phyloP scores from a whole-genome alignment of 495 filamentous ascomycete species.

The Evansstolkia leycettana region DNA sequence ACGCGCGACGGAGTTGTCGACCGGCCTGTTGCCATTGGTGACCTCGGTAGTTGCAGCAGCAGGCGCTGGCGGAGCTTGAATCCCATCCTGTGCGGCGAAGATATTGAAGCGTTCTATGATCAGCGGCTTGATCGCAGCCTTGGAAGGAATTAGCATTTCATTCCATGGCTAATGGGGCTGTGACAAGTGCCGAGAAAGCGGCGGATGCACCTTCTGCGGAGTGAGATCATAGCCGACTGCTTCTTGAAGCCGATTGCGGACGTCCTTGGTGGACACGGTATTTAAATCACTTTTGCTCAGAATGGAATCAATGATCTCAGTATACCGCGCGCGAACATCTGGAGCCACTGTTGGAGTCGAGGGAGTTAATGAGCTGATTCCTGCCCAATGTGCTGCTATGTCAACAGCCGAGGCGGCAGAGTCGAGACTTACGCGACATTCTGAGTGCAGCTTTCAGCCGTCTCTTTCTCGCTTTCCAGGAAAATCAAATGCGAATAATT shows the following conservation, averaged over 20 bases:
- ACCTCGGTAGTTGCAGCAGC: conserved; percentile 7
- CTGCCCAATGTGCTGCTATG: neutral
- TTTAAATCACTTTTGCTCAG: conserved; percentile 69
- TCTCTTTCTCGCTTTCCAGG: neutral
- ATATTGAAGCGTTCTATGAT: conserved; percentile 89
- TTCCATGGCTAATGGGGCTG: conserved; percentile 2
- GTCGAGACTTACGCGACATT: conserved; percentile 33
- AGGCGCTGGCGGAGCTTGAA: conserved; percentile 22
- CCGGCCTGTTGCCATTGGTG: conserved; percentile 32
- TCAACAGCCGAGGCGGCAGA: conserved; percentile 3
- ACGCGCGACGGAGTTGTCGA: conserved; percentile 19
- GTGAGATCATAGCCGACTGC: conserved; percentile 70
- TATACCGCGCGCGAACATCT: conserved; percentile 56
- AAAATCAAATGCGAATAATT: conserved; percentile 1
- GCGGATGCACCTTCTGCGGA: conserved; percentile 60
- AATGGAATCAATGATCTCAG: conserved; percentile 84
- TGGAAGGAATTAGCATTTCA: conserved; percentile 2
- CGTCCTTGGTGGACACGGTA: conserved; percentile 85
- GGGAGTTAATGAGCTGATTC: conserved; percentile 1
- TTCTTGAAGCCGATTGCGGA: conserved; percentile 74
- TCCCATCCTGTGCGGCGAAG: conserved; percentile 39
- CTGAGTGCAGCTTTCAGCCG: conserved; percentile 5
- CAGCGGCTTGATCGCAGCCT: conserved; percentile 70
- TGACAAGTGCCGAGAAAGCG: neutral
- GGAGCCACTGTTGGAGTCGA: conserved; percentile 43